These are phyloP conservation scores for Coemansia pectinata DNA, from an alignment of 192 early-diverging fungal species.

Conservation along the genomic window DNA sequence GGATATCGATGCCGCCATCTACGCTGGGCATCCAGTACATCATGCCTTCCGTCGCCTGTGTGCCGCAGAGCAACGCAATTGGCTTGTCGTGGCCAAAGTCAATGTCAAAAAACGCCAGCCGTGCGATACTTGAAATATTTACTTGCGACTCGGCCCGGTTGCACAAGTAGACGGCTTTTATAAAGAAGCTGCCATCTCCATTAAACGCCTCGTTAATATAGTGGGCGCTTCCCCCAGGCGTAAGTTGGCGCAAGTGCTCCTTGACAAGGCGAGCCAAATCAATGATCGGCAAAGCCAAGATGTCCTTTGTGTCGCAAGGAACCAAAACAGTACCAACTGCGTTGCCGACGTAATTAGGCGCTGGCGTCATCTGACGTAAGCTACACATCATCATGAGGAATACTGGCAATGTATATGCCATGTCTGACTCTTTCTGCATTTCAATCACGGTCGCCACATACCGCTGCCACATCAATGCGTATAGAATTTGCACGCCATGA, in stretches of 20 bases:
- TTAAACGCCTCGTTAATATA: not conserved
- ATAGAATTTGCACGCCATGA: not conserved
- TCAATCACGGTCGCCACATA: not conserved
- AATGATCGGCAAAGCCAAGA: not conserved
- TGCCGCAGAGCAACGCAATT: not conserved
- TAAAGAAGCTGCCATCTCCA: not conserved
- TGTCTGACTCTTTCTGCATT: not conserved
- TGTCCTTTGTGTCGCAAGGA: not conserved
- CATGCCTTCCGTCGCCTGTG: not conserved
- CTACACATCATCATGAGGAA: conserved; percentile 28
- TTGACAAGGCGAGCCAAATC: not conserved
- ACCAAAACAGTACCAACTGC: conserved; percentile 18
- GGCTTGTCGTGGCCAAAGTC: conserved; percentile 28
- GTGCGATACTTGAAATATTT: conserved; percentile 22
- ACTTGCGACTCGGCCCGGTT: conserved; percentile 9
- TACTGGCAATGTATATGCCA: not conserved
- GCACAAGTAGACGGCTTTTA: conserved; percentile 5
- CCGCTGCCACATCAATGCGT: not conserved
- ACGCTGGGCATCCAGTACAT: not conserved
- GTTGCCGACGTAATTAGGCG: conserved; percentile 29
- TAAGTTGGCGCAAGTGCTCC: not conserved
- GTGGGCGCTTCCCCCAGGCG: not conserved
- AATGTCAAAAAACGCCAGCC: conserved; percentile 16
- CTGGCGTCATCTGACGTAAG: conserved; percentile 12
- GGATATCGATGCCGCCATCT: not conserved